Conservation (phyloP, 1,284 basidiomycete species). For the Sporisorium scitamineum region DNA sequence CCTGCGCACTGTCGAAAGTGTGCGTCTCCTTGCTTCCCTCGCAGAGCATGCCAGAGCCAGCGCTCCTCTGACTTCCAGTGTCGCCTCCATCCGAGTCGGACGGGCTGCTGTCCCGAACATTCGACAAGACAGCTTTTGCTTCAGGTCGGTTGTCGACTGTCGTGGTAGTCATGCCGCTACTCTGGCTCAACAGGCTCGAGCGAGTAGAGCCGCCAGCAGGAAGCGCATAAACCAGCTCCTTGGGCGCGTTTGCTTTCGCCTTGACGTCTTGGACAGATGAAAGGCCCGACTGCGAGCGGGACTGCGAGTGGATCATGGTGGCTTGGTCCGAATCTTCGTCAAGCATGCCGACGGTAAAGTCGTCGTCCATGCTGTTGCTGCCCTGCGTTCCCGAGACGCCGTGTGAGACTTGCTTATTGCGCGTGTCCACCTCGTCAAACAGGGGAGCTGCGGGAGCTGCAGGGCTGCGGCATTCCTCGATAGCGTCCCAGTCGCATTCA, state of each 20-base stretch:
- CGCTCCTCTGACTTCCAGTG: constrained; percentile 28
- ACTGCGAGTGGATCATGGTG: constrained; percentile 8
- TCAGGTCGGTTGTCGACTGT: constrained; percentile 16
- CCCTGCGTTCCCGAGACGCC: neutral
- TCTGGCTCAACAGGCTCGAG: constrained; percentile 40
- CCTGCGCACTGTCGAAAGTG: constrained; percentile 12
- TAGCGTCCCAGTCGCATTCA: constrained; percentile 44
- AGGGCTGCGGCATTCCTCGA: constrained; percentile 32
- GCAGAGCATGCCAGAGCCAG: constrained; percentile 28
- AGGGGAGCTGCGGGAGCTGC: constrained; percentile 9
- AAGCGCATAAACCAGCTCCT: constrained; percentile 36
- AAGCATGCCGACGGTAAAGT: constrained; percentile 41
- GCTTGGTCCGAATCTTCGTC: constrained; percentile 33
- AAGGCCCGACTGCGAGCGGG: constrained; percentile 15
- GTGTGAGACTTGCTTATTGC: neutral
- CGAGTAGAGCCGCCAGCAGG: constrained; percentile 34
- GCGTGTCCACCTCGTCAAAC: constrained; percentile 7
- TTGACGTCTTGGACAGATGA: neutral
- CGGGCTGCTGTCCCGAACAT: constrained; percentile 21
- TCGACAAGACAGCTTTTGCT: neutral
- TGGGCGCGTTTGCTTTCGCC: neutral
- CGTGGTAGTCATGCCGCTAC: constrained; percentile 18
- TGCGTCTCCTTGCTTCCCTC: constrained; percentile 44
- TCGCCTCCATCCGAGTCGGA: constrained; percentile 24
- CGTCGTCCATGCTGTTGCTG: constrained; percentile 31